Percentiles rank a stretch among this genome's conserved stretches.
These are phyloP conservation scores for Corylus heterophylla DNA, from an alignment of 306 rosid species.

Conservation along the genomic window DNA sequence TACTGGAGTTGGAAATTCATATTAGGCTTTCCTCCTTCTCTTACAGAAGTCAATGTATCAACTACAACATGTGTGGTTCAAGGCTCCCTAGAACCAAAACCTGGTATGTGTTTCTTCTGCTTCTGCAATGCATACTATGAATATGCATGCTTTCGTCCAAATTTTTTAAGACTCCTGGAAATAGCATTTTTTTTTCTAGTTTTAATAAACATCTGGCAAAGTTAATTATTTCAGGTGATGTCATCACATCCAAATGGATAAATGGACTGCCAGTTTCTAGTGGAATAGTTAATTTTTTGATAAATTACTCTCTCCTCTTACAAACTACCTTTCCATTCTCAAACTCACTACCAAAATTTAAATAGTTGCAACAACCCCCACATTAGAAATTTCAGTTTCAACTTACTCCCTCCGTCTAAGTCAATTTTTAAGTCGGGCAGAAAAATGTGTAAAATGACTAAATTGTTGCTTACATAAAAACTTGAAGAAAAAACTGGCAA, in stretches of 20 bases:
- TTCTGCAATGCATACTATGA: neutral
- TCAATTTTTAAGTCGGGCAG: no score
- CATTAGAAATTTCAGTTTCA: no score
- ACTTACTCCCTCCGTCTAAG: no score
- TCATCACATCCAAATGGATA: constrained; percentile 2
- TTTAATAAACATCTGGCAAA: neutral
- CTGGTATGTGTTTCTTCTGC: constrained; percentile 11
- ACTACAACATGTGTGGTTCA: constrained; percentile 10
- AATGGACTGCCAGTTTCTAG: neutral
- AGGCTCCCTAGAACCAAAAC: constrained; percentile 7
- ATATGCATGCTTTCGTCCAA: neutral
- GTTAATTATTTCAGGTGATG: neutral
- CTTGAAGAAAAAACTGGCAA: no score
- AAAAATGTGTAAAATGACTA: no score
- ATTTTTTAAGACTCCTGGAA: constrained; percentile 7
- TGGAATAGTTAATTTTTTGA: neutral
- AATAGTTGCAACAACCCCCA: no score
- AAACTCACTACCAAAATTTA: no score
- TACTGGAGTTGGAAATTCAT: neutral
- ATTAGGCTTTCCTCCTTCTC: neutral
- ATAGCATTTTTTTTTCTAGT: neutral
- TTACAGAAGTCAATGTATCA: constrained; percentile 19
- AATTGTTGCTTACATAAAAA: no score
- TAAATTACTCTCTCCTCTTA: no score
- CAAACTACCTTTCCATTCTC: no score